phyloP scores from a whole-genome alignment of 2,329 filamentous ascomycete genomes.

The Bipolaris sorokiniana region DNA sequence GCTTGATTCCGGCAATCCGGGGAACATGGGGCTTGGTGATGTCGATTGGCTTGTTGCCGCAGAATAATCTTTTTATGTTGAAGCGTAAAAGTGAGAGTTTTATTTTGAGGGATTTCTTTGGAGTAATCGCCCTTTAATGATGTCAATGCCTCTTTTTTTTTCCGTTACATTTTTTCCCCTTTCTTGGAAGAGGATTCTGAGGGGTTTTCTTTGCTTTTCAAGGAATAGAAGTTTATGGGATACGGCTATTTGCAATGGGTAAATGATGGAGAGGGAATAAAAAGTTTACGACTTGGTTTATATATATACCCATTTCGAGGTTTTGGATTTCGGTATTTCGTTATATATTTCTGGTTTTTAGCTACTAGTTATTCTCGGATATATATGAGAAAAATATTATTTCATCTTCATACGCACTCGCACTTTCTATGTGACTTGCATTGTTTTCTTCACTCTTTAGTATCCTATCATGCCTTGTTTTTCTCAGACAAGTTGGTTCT shows the following conservation, averaged over 20 bases:
- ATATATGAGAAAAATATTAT: no score
- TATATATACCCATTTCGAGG: neutral
- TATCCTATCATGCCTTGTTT: no score
- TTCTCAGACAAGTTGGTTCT: no score
- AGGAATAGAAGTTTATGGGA: neutral
- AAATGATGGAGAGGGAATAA: neutral
- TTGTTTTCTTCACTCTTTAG: no score
- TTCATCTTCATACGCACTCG: no score
- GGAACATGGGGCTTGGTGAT: constrained; percentile 12
- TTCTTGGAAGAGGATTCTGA: neutral
- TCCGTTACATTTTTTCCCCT: neutral
- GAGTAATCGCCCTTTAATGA: neutral
- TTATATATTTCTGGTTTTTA: no score
- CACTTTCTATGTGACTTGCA: no score
- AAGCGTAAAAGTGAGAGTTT: constrained; percentile 12
- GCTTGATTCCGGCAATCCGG: constrained; percentile 18
- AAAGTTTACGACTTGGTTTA: neutral
- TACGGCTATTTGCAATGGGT: neutral
- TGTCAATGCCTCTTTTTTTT: neutral
- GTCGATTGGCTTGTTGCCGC: constrained; percentile 26
- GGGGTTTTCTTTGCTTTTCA: neutral
- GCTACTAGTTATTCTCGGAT: no score
- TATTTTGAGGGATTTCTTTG: neutral
- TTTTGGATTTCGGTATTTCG: no score
- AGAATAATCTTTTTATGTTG: constrained; percentile 16